Percentiles rank a stretch among this genome's conserved stretches.
Evolutionary conservation across 2,329 filamentous ascomycete species (phyloP).

Genomic region (Fusarium sp.): DNA sequence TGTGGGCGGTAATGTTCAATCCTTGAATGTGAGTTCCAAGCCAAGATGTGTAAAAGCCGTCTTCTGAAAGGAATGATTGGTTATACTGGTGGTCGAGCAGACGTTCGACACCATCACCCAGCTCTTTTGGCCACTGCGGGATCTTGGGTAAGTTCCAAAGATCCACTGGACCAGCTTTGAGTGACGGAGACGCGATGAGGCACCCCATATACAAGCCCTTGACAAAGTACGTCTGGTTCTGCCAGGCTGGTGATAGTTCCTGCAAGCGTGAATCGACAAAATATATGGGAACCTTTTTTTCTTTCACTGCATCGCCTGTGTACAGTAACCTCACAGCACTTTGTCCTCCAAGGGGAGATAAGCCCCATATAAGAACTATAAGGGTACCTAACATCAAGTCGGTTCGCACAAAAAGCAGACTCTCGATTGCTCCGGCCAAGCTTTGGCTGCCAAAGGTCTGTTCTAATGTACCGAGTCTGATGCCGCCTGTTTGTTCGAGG

Average conservation of each 20-base stretch:
- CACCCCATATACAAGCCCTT: too few relatives aligned
- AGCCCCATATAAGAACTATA: constrained; percentile 12
- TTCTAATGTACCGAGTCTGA: constrained; percentile 20
- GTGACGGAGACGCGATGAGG: background rate
- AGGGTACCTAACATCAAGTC: background rate
- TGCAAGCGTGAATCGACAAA: too few relatives aligned
- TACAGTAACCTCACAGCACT: constrained; percentile 11
- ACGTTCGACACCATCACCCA: background rate
- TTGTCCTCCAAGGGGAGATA: constrained; percentile 31
- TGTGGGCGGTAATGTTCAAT: background rate
- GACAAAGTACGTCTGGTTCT: too few relatives aligned
- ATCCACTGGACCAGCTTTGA: background rate
- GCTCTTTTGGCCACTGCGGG: constrained; percentile 1
- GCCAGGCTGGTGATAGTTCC: too few relatives aligned
- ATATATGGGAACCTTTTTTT: background rate
- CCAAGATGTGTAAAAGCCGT: constrained; percentile 6
- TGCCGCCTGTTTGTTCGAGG: constrained; percentile 11
- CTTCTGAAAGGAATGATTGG: background rate
- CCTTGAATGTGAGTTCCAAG: constrained; percentile 11
- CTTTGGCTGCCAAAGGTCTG: constrained; percentile 33
- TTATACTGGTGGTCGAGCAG: too few relatives aligned
- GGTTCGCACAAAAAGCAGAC: constrained; percentile 16
- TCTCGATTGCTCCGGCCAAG: constrained; percentile 13
- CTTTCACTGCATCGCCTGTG: too few relatives aligned
- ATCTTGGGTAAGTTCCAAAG: constrained; percentile 27